Base-by-base conservation (phyloP, 2,329 filamentous ascomycete species). In the Nigrospora sphaerica region DNA sequence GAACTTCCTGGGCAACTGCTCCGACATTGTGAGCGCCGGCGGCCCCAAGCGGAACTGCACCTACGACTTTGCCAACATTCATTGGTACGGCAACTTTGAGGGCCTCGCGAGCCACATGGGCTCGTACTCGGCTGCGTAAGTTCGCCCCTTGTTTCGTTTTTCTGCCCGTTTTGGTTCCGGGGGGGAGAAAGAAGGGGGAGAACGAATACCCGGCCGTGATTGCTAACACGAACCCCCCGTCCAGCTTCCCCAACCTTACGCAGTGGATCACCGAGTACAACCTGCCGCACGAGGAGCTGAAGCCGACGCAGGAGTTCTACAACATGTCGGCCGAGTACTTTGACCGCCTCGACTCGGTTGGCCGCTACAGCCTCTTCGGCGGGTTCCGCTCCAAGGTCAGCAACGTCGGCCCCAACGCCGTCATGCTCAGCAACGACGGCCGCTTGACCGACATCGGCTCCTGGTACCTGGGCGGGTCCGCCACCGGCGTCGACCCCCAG, bases 221-320 rank as follows among this genome's bases (percentile, higher is more conserved):
- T 17, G 46, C 48, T 39, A 56, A 39, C 36, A 46, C 57, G 23
- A 28, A 28, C 23, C 45, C 12, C 23, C 11, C 17, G 12, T 6
- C 28, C 41, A 80, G 77, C 18, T 84, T 80, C 62, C 81, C 80
- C 10, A 73, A 77, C 50, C 69, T 71, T 32, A 72, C 76, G 4
- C 78, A 91, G 50, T 92, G 87, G 88, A 71, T 92, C 12, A 92
- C 88, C 23, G 88, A 93, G 64, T 90, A 85, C 62, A 86, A 83
- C 34, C 74, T 75, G 46, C 68, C 79, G 46, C 64, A 83, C 50
- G 71, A 78, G 55, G 68, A 74, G 23, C 71, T 88, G 14, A 49
- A 61, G 1, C 64, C 72, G 0, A 83, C 82, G 0, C 77, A 88
- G 59, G 54, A 60, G 0, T 89, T 87, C 60, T 90, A 80, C 68